These are phyloP conservation scores for Tetrahymena elliotti DNA, from an alignment of 73 alveolate genomes.

Conservation along the genomic window DNA sequence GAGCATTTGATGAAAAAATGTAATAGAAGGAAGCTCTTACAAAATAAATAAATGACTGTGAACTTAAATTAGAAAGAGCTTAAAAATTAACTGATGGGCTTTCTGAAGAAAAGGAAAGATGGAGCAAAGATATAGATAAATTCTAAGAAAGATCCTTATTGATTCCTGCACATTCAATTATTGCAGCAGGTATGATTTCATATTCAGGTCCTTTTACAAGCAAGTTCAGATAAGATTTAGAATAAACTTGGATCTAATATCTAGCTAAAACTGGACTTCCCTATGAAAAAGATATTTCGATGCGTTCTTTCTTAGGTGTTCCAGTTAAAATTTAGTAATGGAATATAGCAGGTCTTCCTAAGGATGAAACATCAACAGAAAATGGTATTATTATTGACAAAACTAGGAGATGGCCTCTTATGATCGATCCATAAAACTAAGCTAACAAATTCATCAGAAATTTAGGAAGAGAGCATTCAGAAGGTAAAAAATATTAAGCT, in stretches of 20 bases:
- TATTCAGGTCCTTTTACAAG: slow-evolving; percentile 97
- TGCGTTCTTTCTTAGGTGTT: slow-evolving; percentile 97
- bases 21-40: slow-evolving; percentile 51
- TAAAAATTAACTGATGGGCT: slow-evolving; percentile 92
- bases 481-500: slow-evolving; percentile 7
- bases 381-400: slow-evolving; percentile 94
- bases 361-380: slow-evolving; percentile 94
- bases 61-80: slow-evolving; percentile 91
- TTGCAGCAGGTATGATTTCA: slow-evolving; percentile 97
- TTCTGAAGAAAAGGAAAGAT: slow-evolving; percentile 95
- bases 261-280: slow-evolving; percentile 70
- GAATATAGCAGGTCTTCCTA: slow-evolving; percentile 72
- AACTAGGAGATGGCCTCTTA: slow-evolving; percentile 98
- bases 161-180: slow-evolving; percentile 90
- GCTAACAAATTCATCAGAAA: slow-evolving; percentile 98
- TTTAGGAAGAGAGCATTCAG: slow-evolving; percentile 92
- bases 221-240: slow-evolving; percentile 80
- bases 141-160: slow-evolving; percentile 77
- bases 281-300: slow-evolving; percentile 84
- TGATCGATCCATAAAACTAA: slow-evolving; percentile 99
- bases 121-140: slow-evolving; percentile 92
- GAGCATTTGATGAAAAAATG: slow-evolving; percentile 47
- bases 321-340: slow-evolving; percentile 70
- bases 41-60: slow-evolving; percentile 70
- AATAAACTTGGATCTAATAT: slow-evolving; percentile 77